Conservation (phyloP, 31 red algal genomes). For the Endocladia muricata region DNA sequence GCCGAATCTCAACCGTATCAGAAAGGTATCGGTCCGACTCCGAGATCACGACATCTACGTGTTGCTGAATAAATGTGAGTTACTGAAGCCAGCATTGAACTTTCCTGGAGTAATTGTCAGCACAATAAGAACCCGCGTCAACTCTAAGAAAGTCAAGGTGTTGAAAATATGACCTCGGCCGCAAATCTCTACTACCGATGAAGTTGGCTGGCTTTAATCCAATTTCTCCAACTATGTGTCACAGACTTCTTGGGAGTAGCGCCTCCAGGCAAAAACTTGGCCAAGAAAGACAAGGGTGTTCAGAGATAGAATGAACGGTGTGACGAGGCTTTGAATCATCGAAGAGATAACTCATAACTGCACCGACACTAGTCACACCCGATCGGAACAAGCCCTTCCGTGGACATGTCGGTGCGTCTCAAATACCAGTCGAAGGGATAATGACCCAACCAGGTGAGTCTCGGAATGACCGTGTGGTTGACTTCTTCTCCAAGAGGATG, state of each 20-base stretch:
- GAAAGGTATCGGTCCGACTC: background rate
- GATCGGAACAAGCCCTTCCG: constrained; percentile 15
- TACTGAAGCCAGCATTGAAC: background rate
- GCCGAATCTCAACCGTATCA: background rate
- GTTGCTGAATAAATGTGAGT: background rate
- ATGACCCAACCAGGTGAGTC: constrained; percentile 7
- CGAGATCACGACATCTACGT: background rate
- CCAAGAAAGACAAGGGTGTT: constrained; percentile 10
- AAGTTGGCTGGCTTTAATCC: constrained; percentile 5
- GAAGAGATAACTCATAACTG: background rate
- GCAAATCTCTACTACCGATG: constrained; percentile 9
- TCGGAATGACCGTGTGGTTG: background rate
- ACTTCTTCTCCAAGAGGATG: background rate
- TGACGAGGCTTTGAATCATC: background rate
- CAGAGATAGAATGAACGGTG: background rate
- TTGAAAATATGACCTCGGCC: constrained; percentile 20
- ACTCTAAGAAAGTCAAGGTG: background rate
- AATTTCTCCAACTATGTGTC: constrained; percentile 13
- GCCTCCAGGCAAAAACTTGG: constrained; percentile 3
- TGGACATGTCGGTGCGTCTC: constrained; percentile 5
- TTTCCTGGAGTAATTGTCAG: background rate
- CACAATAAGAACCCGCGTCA: background rate
- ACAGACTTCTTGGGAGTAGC: constrained; percentile 5
- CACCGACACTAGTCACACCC: constrained; percentile 7
- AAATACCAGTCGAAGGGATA: constrained; percentile 2